Conservation (phyloP, 352 stramenopile genomes). For the Phytophthora pisi region DNA sequence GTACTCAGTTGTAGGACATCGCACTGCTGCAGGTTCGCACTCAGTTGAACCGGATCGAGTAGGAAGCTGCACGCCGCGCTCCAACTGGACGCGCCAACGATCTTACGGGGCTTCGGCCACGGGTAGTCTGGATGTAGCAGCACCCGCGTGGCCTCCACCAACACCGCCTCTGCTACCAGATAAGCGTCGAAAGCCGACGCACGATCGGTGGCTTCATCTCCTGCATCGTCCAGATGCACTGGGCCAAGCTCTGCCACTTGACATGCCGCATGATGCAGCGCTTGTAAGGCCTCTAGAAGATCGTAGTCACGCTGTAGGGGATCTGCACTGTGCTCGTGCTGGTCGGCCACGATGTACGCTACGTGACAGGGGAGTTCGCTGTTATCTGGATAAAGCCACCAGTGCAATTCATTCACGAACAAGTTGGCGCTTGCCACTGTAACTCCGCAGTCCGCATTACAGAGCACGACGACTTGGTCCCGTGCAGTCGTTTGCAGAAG, state of each 20-base stretch:
- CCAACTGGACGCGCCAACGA: conserved; percentile 68
- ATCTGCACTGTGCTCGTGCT: neutral
- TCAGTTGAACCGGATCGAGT: conserved; percentile 33
- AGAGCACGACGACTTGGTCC: conserved; percentile 34
- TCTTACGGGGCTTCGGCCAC: conserved; percentile 53
- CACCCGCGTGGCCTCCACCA: conserved; percentile 54
- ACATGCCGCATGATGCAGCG: conserved; percentile 20
- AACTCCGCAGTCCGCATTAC: conserved; percentile 39
- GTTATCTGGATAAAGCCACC: conserved; percentile 32
- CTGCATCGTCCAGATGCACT: conserved; percentile 15
- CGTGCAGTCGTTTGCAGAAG: conserved; percentile 13
- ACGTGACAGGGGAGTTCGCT: conserved; percentile 34
- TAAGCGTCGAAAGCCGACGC: conserved; percentile 61
- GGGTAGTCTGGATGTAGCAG: conserved; percentile 45
- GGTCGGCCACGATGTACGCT: conserved; percentile 18
- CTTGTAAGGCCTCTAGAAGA: conserved; percentile 28
- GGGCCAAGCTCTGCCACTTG: conserved; percentile 25
- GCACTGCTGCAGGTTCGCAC: conserved; percentile 21
- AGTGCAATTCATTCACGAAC: conserved; percentile 41
- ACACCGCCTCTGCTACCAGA: conserved; percentile 59
- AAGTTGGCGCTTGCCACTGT: conserved; percentile 35
- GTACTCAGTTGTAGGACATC: conserved; percentile 8
- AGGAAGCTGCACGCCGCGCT: conserved; percentile 48
- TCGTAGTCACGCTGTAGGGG: conserved; percentile 27
- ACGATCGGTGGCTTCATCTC: conserved; percentile 7